phyloP scores from a whole-genome alignment of 164 flowering plant species.

The Nymphaea colorata region DNA sequence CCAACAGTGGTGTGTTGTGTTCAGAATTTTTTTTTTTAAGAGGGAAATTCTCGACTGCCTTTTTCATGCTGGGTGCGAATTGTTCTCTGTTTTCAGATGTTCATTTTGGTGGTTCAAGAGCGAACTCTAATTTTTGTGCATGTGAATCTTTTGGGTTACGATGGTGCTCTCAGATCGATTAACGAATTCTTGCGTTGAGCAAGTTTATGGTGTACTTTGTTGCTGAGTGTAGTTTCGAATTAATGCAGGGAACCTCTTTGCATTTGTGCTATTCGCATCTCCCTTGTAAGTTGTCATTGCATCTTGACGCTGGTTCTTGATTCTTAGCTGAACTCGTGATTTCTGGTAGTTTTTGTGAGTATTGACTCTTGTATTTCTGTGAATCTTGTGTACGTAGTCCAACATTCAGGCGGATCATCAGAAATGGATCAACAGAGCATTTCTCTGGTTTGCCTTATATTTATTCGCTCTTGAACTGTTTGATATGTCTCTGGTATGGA shows the following conservation, averaged over 20 bases:
- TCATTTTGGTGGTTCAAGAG: neutral
- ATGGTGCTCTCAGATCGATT: neutral
- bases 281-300: slow-evolving; percentile 55
- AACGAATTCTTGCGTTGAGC: neutral
- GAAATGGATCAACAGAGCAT: slow-evolving; percentile 62
- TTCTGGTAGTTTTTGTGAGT: neutral
- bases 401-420: slow-evolving; percentile 62
- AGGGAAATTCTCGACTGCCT: too few species aligned
- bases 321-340: neutral
- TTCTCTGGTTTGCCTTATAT: slow-evolving; percentile 87
- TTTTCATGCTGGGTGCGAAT: too few species aligned
- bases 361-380: neutral
- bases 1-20: too few species aligned
- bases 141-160: neutral
- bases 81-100: neutral
- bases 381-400: slow-evolving; percentile 31
- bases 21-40: too few species aligned
- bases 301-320: neutral
- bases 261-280: slow-evolving; percentile 75
- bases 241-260: slow-evolving; percentile 77
- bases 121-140: neutral
- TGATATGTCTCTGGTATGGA: slow-evolving; percentile 71
- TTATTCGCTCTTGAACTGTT: slow-evolving; percentile 69
- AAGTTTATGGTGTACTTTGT: neutral
- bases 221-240: neutral